These are phyloP conservation scores for Starmerella bombicola DNA, from an alignment of 805 yeast genomes.

Conservation along the genomic window DNA sequence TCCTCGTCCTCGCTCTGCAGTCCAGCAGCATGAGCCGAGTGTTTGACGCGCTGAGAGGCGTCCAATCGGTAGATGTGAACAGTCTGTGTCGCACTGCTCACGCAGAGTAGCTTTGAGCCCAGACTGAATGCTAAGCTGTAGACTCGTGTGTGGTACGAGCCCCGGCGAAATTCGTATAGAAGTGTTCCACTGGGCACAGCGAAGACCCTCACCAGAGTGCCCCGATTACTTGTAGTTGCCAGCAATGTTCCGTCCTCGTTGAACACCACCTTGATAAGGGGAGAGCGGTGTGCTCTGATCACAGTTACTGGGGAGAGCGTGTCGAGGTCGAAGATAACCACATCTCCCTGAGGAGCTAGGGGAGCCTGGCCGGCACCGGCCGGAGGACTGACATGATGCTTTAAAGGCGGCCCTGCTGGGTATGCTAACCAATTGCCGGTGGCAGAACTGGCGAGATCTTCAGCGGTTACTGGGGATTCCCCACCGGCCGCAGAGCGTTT, in stretches of 20 bases:
- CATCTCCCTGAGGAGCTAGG: slow-evolving; percentile 41
- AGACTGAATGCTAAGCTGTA: slow-evolving; percentile 63
- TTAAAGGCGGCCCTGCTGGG: slow-evolving; percentile 36
- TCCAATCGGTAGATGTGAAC: slow-evolving; percentile 59
- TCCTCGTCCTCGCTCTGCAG: background rate
- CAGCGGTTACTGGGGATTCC: slow-evolving; percentile 9
- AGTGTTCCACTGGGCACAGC: slow-evolving; percentile 43
- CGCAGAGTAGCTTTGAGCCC: slow-evolving; percentile 61
- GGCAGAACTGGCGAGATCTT: background rate
- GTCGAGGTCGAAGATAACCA: slow-evolving; percentile 66
- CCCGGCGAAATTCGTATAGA: slow-evolving; percentile 66
- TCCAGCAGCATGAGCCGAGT: background rate
- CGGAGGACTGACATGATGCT: slow-evolving; percentile 16
- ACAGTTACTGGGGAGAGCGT: slow-evolving; percentile 65
- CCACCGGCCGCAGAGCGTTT: background rate
- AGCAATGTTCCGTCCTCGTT: slow-evolving; percentile 65
- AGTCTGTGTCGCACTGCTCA: slow-evolving; percentile 79
- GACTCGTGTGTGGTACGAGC: slow-evolving; percentile 72
- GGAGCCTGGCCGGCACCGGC: slow-evolving; percentile 14
- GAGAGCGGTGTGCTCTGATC: slow-evolving; percentile 75
- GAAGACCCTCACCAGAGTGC: slow-evolving; percentile 80
- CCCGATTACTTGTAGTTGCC: slow-evolving; percentile 83
- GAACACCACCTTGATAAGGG: slow-evolving; percentile 53
- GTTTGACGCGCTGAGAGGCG: background rate
- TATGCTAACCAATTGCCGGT: slow-evolving; percentile 34